Evolutionary conservation across 495 filamentous ascomycete species (phyloP), one percentile per base, ranked within the genome.

Genomic region (Aspergillus steynii): DNA sequence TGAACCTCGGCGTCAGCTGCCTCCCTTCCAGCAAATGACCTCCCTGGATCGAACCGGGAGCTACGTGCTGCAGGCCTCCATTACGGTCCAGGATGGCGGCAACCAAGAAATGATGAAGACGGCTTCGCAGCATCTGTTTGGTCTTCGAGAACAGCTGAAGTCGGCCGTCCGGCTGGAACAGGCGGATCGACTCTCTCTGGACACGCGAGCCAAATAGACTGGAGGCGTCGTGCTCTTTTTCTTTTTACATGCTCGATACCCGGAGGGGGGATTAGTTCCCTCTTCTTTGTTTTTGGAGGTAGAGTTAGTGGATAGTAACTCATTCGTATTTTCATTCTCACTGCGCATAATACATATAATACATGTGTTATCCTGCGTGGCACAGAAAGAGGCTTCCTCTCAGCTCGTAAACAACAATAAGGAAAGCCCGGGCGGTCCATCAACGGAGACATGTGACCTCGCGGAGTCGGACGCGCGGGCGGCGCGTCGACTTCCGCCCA

Each of bases 141-240:
- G 71, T 8, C 76, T 91, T 61, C 86, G 85, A 62, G 82, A 86
- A 64, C 72, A 79, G 59, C 72, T 91, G 69, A 87, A 83, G 68
- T 86, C 87, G 5, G 82, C 83, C 6, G 84, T 90, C 50, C 85
- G 86, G 31, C 72, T 91, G 57, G 80, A 85, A 55, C 77, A 83
- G 54, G 86, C 81, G 4, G 87, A 91, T 70, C 76, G 88, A 50
- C 68, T 90, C 60, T 78, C 83, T 25, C 63, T 91, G 58, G 89
- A 91, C 74, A 88, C 87, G 0, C 78, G 88, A 56, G 85, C 87
- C 25, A 80, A 80, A 66, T 79, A 74, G 55, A 54, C 47, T 42
- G 55, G 25, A 56, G 29, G 34, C 56, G 15, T 50, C 61, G 37
- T 26, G 42, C 53, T 59, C 59, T 32, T 60, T 27, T n/a, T 37